Evolutionary conservation across 768 basidiomycete species (phyloP).

Genomic region (Postia placenta): DNA sequence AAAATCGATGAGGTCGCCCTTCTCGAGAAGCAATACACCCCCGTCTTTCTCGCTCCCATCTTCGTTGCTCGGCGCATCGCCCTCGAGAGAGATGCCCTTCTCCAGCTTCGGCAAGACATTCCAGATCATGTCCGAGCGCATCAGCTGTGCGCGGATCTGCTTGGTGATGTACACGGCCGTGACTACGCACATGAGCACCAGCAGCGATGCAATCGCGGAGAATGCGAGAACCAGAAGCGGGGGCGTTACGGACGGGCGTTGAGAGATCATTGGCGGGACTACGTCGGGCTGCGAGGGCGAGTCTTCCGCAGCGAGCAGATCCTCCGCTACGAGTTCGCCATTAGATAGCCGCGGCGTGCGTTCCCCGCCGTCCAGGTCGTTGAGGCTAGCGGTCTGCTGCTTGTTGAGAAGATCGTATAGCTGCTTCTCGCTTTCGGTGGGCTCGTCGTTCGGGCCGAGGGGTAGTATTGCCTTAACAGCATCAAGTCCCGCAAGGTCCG

Average conservation of each 20-base stretch:
- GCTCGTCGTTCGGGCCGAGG: constrained; percentile 14
- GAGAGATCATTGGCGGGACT: background rate
- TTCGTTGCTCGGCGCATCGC: background rate
- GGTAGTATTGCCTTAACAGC: constrained; percentile 26
- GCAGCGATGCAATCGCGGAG: constrained; percentile 14
- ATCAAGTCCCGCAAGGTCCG: constrained; percentile 22
- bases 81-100: constrained; percentile 9
- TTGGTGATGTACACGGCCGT: constrained; percentile 16
- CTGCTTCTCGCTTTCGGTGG: constrained; percentile 22
- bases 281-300: background rate
- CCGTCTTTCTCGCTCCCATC: background rate
- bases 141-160: constrained; percentile 3
- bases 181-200: constrained; percentile 19
- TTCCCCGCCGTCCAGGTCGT: constrained; percentile 17
- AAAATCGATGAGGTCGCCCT: background rate
- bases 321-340: no score
- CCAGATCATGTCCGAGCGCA: constrained; percentile 10
- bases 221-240: constrained; percentile 15
- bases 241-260: background rate
- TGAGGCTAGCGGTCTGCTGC: constrained; percentile 8
- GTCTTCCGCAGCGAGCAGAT: background rate
- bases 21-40: background rate
- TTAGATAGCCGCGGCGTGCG: background rate
- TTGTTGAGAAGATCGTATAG: constrained; percentile 18
- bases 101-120: constrained; percentile 17